A percentile compares a stretch with the other conserved stretches of the same genome.
phyloP scores from a whole-genome alignment of 2,329 filamentous ascomycete genomes.

The Didymella lethalis region DNA sequence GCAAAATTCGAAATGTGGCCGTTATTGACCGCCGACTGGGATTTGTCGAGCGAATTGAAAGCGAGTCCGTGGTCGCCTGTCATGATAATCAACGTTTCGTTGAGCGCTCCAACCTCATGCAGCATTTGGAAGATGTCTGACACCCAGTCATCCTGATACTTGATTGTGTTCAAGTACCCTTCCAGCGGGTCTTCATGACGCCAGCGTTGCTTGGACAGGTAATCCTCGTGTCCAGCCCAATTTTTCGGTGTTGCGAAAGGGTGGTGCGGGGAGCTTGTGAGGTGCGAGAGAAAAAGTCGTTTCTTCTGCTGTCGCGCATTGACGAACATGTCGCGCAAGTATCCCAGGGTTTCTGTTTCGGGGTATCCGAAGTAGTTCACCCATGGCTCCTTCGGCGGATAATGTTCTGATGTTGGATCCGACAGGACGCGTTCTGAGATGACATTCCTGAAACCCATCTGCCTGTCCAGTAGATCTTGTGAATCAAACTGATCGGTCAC shows the following conservation, averaged over 20 bases:
- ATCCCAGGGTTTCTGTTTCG: constrained; percentile 26
- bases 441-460: constrained; percentile 27
- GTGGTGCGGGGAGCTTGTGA: constrained; percentile 29
- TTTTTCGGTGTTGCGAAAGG: constrained; percentile 27
- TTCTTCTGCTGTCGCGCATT: constrained; percentile 21
- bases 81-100: constrained; percentile 27
- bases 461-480: constrained; percentile 23
- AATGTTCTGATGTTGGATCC: constrained; percentile 25
- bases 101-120: constrained; percentile 24
- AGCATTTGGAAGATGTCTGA: constrained; percentile 30
- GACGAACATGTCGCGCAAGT: constrained; percentile 28
- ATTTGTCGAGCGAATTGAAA: constrained; percentile 27
- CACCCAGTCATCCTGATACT: constrained; percentile 29
- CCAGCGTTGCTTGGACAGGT: constrained; percentile 25
- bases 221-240: constrained; percentile 20
- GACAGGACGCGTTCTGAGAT: constrained; percentile 25
- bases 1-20: constrained; percentile 28
- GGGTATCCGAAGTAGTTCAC: constrained; percentile 31
- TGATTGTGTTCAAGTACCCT: constrained; percentile 29
- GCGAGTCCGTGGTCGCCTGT: constrained; percentile 30
- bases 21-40: constrained; percentile 27
- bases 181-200: constrained; percentile 25
- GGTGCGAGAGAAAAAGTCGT: constrained; percentile 27
- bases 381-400: constrained; percentile 26
- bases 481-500: constrained; percentile 30